These are phyloP conservation scores for Globisporangium iwayamae DNA, from an alignment of 352 stramenopile genomes.

Conservation along the genomic window DNA sequence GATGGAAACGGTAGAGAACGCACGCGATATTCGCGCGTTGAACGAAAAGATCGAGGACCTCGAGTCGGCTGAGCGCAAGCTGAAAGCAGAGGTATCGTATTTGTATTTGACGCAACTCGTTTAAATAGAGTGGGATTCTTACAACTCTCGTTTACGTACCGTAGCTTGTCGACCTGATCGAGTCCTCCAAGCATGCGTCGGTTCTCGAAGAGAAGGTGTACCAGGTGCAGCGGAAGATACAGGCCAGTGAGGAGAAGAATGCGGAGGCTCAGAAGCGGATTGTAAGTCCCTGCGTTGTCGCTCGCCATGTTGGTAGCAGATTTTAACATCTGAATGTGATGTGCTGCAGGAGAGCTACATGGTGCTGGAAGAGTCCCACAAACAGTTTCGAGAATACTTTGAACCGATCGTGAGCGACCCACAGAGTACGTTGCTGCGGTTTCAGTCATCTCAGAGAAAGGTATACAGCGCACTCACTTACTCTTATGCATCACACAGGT, in stretches of 20 bases:
- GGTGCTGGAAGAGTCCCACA: constrained; percentile 38
- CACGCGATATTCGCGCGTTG: constrained; percentile 43
- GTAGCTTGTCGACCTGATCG: constrained; percentile 65
- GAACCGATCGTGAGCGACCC: constrained; percentile 40
- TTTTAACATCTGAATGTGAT: constrained; percentile 7
- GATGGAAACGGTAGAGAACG: constrained; percentile 42
- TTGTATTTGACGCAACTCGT: neutral
- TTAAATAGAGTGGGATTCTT: neutral
- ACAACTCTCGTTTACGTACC: neutral
- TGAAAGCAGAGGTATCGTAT: constrained; percentile 61
- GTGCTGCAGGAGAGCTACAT: constrained; percentile 33
- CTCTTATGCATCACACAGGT: constrained; percentile 14
- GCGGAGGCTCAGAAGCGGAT: constrained; percentile 40
- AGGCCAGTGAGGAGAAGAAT: constrained; percentile 51
- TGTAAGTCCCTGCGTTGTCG: constrained; percentile 24
- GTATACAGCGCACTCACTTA: constrained; percentile 7
- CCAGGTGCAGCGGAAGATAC: constrained; percentile 45
- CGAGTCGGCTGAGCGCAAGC: constrained; percentile 52
- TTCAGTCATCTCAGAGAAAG: neutral
- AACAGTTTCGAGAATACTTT: constrained; percentile 47
- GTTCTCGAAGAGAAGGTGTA: constrained; percentile 65
- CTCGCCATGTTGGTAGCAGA: neutral
- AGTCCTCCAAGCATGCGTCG: constrained; percentile 55
- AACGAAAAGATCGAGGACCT: constrained; percentile 62
- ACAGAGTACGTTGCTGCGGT: constrained; percentile 29